Evolutionary conservation across 352 stramenopile genomes (phyloP).

Genomic region (Aphanomyces invadans): DNA sequence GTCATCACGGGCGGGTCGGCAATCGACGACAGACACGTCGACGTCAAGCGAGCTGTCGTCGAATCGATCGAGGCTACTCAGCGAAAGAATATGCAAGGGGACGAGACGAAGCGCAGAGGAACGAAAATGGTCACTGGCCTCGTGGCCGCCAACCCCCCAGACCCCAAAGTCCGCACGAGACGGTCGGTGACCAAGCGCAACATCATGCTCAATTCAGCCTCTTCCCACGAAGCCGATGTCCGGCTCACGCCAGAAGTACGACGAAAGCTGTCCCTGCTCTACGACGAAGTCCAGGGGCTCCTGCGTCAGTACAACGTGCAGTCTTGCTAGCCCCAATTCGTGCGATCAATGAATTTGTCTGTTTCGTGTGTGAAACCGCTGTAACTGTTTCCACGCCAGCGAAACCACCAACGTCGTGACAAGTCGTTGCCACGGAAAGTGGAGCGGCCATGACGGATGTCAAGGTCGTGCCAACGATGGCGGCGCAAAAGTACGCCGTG

Average conservation of each 20-base stretch:
- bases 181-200: not conserved
- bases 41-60: slow-evolving; percentile 6
- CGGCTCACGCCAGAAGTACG: slow-evolving; percentile 8
- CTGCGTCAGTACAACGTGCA: slow-evolving; percentile 10
- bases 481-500: not conserved
- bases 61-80: not conserved
- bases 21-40: not conserved
- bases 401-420: too few species aligned
- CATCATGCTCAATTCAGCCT: not conserved
- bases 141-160: not conserved
- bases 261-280: not conserved
- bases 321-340: not conserved
- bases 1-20: slow-evolving; percentile 30
- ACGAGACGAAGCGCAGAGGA: not conserved
- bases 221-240: not conserved
- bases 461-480: slow-evolving; percentile 4
- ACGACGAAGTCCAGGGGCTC: slow-evolving; percentile 12
- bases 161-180: not conserved
- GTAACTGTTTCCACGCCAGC: not conserved
- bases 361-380: not conserved
- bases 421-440: too few species aligned
- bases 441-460: not conserved
- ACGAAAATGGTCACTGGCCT: not conserved
- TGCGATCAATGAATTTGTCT: too few species aligned
- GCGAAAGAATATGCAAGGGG: not conserved